Conservation (phyloP, 768 basidiomycete species). For the Lentinula aciculospora region DNA sequence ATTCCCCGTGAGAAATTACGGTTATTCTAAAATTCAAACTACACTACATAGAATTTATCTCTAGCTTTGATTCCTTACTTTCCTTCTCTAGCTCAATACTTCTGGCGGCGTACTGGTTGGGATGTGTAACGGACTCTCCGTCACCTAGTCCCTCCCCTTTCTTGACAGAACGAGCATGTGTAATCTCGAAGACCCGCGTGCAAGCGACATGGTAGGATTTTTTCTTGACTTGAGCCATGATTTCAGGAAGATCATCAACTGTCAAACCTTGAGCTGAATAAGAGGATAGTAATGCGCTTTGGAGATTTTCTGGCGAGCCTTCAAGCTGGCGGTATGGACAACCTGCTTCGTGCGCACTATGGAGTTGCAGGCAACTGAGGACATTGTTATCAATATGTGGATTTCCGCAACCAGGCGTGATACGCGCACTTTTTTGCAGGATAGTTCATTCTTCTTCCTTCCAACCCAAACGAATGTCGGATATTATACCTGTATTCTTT, state of each 20-base stretch:
- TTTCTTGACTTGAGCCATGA: constrained; percentile 72
- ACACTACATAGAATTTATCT: neutral
- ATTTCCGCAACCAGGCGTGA: neutral
- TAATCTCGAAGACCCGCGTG: constrained; percentile 94
- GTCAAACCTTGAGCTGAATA: constrained; percentile 64
- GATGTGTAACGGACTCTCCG: constrained; percentile 89
- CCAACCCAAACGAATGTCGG: constrained; percentile 89
- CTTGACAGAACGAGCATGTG: constrained; percentile 69
- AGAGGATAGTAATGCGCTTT: constrained; percentile 64
- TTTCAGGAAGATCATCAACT: constrained; percentile 70
- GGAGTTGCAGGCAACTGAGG: constrained; percentile 84
- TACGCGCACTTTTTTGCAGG: constrained; percentile 74
- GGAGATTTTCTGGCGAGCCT: constrained; percentile 59
- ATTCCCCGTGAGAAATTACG: neutral
- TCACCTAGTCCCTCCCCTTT: constrained; percentile 87
- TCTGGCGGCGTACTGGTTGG: constrained; percentile 81
- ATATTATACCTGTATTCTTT: constrained; percentile 98
- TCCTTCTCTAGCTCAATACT: constrained; percentile 62
- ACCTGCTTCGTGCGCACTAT: constrained; percentile 71
- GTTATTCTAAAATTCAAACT: too few species aligned
- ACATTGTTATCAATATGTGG: constrained; percentile 7
- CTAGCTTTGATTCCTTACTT: constrained; percentile 22
- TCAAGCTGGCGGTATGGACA: constrained; percentile 94
- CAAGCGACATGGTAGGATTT: constrained; percentile 93
- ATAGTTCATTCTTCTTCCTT: constrained; percentile 94